phyloP scores from a whole-genome alignment of 345 rosid genomes.

The Reutealis trisperma region DNA sequence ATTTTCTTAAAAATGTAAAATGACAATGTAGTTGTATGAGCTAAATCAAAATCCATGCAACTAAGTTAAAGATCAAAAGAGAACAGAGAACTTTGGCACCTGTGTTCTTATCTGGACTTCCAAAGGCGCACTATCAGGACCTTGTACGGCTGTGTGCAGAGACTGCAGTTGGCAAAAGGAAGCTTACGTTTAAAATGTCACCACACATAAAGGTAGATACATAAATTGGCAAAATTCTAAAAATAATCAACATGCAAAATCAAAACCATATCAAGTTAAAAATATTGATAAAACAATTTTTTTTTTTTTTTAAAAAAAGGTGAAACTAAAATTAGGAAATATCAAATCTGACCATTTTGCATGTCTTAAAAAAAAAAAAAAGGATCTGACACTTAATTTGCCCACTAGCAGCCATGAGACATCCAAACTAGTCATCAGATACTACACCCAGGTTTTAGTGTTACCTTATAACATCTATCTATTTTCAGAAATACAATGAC shows the following conservation, averaged over 20 bases:
- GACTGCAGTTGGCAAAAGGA: slow-evolving; percentile 50
- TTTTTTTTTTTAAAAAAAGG: too few species aligned
- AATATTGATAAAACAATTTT: too few species aligned
- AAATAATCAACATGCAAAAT: not conserved
- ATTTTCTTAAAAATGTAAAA: slow-evolving; percentile 47
- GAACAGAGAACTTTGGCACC: slow-evolving; percentile 32
- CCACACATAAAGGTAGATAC: not conserved
- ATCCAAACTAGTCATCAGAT: too few species aligned
- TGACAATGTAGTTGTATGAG: slow-evolving; percentile 1
- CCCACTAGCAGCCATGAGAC: not conserved
- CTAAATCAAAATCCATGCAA: not conserved
- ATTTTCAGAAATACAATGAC: not conserved
- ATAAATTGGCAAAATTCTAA: not conserved
- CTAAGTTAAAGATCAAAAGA: slow-evolving; percentile 7
- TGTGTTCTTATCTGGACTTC: slow-evolving; percentile 85
- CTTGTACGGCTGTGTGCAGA: slow-evolving; percentile 73
- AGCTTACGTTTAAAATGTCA: not conserved
- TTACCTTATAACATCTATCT: not conserved
- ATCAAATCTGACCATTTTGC: not conserved
- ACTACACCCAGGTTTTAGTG: not conserved
- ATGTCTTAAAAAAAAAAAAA: not conserved
- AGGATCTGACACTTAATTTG: not conserved
- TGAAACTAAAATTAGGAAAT: not conserved
- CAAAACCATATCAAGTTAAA: slow-evolving; percentile 5
- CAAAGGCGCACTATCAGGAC: slow-evolving; percentile 66